phyloP scores from a whole-genome alignment of 2,329 filamentous ascomycete genomes.

The Colletotrichum higginsianum region DNA sequence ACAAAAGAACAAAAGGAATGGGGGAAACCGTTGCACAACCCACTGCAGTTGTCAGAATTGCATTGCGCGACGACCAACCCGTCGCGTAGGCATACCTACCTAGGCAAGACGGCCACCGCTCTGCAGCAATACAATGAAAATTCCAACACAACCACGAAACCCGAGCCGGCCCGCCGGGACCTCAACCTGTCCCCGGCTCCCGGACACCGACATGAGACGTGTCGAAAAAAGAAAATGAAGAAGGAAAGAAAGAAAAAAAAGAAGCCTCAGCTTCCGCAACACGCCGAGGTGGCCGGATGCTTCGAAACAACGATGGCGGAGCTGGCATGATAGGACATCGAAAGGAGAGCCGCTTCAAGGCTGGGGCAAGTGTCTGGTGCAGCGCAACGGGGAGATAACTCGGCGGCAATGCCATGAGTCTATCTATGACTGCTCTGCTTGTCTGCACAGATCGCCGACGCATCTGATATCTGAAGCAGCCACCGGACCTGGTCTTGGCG shows the following conservation, averaged over 20 bases:
- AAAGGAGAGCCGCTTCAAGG: not conserved
- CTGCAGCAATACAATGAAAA: no score
- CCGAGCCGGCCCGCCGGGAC: not conserved
- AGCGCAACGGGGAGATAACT: not conserved
- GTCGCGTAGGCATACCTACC: not conserved
- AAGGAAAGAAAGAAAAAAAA: no score
- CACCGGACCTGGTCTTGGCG: conserved; percentile 35
- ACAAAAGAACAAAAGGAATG: not conserved
- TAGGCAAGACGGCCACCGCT: no score
- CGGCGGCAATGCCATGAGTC: no score
- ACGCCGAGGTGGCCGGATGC: conserved; percentile 7
- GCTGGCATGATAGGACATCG: not conserved
- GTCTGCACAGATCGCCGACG: conserved; percentile 26
- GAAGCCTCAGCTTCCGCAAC: conserved; percentile 7
- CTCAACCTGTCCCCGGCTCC: conserved; percentile 6
- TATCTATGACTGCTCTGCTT: no score
- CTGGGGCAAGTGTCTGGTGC: not conserved
- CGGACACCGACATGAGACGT: conserved; percentile 17
- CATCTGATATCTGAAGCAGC: conserved; percentile 26
- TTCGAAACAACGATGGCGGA: not conserved
- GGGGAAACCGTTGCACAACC: not conserved
- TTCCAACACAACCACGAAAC: not conserved
- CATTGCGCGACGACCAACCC: conserved; percentile 1
- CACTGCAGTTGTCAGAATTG: not conserved
- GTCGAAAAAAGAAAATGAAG: not conserved